These are phyloP conservation scores for Populus hybrid DNA, from an alignment of 441 rosid genomes.

Conservation along the genomic window DNA sequence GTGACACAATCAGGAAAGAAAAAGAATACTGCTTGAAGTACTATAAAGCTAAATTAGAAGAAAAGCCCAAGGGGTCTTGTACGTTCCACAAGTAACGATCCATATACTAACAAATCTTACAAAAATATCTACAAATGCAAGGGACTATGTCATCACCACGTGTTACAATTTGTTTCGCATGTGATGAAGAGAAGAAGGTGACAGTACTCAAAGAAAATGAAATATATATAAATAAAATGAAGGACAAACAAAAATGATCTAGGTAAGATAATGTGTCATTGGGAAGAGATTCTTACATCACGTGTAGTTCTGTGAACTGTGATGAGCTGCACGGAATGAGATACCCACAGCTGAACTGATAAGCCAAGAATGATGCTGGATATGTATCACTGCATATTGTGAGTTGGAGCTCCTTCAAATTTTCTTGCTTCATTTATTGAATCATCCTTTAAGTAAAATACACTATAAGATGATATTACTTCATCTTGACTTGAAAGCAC, in stretches of 20 bases:
- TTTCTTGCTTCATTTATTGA: not conserved
- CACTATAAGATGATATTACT: too few relatives aligned
- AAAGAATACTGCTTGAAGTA: not conserved
- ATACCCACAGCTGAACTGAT: not conserved
- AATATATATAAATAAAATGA: not conserved
- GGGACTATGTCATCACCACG: not conserved
- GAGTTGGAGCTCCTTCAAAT: not conserved
- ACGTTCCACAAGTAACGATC: not conserved
- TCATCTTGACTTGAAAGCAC: not conserved
- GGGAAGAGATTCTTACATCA: conserved; percentile 8
- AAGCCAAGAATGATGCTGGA: not conserved
- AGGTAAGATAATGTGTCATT: not conserved
- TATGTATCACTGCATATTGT: not conserved
- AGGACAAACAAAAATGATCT: not conserved
- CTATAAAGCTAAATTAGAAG: not conserved
- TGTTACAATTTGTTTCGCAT: not conserved
- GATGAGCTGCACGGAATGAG: not conserved
- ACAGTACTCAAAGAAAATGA: not conserved
- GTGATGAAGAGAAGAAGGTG: not conserved
- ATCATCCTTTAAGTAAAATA: not conserved
- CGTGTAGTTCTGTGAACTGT: not conserved
- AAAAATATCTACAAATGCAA: not conserved
- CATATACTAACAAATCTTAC: not conserved
- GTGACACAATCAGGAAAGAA: not conserved
- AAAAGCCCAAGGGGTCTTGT: not conserved